Percentiles rank a stretch among this genome's conserved stretches.
These are phyloP conservation scores for Onygenales sp. DNA, from an alignment of 2,329 filamentous ascomycete species.

Conservation along the genomic window DNA sequence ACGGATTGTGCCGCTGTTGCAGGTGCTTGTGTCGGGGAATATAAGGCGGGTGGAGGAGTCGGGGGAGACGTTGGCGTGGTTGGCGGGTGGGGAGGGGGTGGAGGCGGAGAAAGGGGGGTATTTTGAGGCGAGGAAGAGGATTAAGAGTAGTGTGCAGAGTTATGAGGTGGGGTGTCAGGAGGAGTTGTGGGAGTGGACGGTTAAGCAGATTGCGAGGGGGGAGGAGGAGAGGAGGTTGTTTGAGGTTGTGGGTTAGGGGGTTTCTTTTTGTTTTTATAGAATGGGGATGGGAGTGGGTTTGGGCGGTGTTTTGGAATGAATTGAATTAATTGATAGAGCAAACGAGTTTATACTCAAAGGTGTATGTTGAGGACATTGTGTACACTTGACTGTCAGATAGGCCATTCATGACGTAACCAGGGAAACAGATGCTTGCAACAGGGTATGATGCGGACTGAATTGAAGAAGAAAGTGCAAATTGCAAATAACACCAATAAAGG, in stretches of 20 bases:
- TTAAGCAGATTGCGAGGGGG: slow-evolving; percentile 20
- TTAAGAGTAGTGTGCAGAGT: slow-evolving; percentile 35
- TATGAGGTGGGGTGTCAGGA: slow-evolving; percentile 39
- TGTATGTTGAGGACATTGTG: background rate
- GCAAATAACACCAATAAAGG: background rate
- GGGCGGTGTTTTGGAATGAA: too few species aligned
- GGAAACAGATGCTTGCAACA: background rate
- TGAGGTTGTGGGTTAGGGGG: background rate
- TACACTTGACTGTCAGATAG: too few species aligned
- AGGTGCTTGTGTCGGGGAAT: slow-evolving; percentile 26
- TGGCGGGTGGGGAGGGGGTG: slow-evolving; percentile 28
- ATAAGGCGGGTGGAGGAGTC: slow-evolving; percentile 30
- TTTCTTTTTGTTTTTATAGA: too few species aligned
- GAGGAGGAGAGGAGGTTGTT: background rate
- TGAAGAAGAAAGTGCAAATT: background rate
- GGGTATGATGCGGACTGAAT: background rate
- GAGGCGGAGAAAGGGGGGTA: slow-evolving; percentile 32
- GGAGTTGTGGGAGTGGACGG: slow-evolving; percentile 42
- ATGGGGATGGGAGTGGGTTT: too few species aligned
- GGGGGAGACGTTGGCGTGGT: slow-evolving; percentile 30
- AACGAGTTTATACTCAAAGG: too few species aligned
- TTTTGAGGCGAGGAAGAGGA: slow-evolving; percentile 34
- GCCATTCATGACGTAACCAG: background rate
- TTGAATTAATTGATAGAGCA: too few species aligned
- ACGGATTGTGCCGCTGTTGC: slow-evolving; percentile 20